phyloP scores from a whole-genome alignment of 2,329 filamentous ascomycete species.

The Pseudodiploospora longispora region DNA sequence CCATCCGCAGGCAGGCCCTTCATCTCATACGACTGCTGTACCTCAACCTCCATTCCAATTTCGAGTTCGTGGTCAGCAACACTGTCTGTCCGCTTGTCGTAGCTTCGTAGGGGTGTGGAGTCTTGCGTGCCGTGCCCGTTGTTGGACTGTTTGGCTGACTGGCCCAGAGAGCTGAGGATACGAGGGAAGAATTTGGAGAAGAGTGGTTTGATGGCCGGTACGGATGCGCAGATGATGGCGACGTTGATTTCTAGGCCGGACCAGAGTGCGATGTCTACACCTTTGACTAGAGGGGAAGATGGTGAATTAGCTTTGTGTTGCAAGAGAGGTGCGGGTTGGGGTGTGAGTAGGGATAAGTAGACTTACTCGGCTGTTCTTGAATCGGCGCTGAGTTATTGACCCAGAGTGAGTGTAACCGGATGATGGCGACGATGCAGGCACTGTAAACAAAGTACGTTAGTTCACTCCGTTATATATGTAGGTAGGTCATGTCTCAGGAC shows the following conservation, averaged over 20 bases:
- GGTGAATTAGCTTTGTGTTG: too few species aligned
- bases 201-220: conserved; percentile 25
- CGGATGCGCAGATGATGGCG: conserved; percentile 25
- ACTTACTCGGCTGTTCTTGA: conserved; percentile 3
- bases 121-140: neutral
- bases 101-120: neutral
- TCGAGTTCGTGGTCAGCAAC: neutral
- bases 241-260: conserved; percentile 25
- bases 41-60: conserved; percentile 6
- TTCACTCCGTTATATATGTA: too few species aligned
- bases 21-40: conserved; percentile 13
- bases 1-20: conserved; percentile 4
- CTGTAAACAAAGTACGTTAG: too few species aligned
- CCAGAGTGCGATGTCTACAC: conserved; percentile 19
- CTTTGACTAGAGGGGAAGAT: conserved; percentile 4
- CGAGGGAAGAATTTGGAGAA: conserved; percentile 18
- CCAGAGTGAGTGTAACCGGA: conserved; percentile 15
- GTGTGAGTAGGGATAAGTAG: neutral
- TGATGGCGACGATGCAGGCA: conserved; percentile 17
- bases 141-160: conserved; percentile 6
- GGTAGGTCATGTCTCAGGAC: too few species aligned
- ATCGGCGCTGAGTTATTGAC: conserved; percentile 6
- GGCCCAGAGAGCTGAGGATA: conserved; percentile 8
- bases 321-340: neutral
- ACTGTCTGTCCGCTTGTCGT: neutral